Percentiles rank a stretch among this genome's conserved stretches.
phyloP scores from a whole-genome alignment of 768 basidiomycete genomes.

The Mycena galericulata region DNA sequence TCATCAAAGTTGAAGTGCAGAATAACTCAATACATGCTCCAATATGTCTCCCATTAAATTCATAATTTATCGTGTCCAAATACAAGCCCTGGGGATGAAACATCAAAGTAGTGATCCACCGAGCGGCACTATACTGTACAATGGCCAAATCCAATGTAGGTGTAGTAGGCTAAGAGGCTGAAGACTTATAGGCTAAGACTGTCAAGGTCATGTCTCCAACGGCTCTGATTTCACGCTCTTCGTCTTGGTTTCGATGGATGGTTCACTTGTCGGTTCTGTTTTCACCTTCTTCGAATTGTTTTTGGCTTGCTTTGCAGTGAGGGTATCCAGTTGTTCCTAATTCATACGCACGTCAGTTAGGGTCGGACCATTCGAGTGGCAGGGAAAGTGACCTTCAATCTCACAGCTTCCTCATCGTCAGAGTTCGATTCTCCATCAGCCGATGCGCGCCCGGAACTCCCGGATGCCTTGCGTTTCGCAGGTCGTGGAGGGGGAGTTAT shows the following conservation, averaged over 20 bases:
- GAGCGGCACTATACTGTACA: no score
- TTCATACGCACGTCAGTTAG: not conserved
- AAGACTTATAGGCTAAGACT: no score
- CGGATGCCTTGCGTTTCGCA: conserved; percentile 27
- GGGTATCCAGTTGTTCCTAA: conserved; percentile 10
- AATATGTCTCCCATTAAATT: no score
- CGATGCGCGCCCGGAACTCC: conserved; percentile 10
- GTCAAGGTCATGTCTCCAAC: not conserved
- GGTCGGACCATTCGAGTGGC: not conserved
- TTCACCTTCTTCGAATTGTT: not conserved
- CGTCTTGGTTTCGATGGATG: not conserved
- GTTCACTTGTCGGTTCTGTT: not conserved
- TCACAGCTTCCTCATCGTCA: conserved; percentile 20
- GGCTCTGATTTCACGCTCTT: conserved; percentile 8
- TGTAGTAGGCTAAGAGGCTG: not conserved
- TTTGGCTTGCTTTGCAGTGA: conserved; percentile 15
- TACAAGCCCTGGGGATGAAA: no score
- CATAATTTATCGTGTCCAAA: no score
- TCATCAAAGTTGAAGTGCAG: no score
- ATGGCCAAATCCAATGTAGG: no score
- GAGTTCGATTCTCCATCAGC: not conserved
- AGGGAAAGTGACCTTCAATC: conserved; percentile 1
- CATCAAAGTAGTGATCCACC: no score
- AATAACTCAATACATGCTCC: no score
- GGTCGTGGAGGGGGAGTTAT: conserved; percentile 12